Evolutionary conservation across 148 eudicot genomes (phyloP).

Genomic region (Fagopyrum homotropicum): DNA sequence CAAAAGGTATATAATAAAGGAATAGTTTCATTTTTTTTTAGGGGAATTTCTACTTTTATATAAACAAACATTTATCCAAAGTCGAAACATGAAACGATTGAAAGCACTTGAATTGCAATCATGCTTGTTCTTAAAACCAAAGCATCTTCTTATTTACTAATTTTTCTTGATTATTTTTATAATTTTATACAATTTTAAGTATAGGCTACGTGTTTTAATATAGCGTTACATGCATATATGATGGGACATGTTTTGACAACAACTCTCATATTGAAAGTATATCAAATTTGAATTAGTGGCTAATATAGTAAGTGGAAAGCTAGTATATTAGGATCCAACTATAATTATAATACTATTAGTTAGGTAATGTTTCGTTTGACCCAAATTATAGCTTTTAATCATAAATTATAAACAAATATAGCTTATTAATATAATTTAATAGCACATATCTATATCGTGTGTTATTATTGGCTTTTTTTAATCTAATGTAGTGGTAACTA

Average conservation of each 20-base stretch:
- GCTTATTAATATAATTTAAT: too few species aligned
- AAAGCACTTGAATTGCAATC: conserved; percentile 1
- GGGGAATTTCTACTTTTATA: not conserved
- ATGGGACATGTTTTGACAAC: not conserved
- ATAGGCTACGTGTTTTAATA: not conserved
- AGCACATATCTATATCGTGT: too few species aligned
- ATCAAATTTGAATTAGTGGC: not conserved
- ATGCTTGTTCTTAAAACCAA: conserved; percentile 8
- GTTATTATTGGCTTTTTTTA: too few species aligned
- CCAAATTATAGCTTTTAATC: not conserved
- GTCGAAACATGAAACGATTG: not conserved
- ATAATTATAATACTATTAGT: not conserved
- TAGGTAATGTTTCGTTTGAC: not conserved
- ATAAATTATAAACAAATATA: too few species aligned
- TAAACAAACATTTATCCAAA: conserved; percentile 5
- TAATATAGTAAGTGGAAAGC: not conserved
- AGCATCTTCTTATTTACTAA: not conserved
- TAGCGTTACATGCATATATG: not conserved
- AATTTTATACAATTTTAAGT: not conserved
- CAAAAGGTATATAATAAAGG: not conserved
- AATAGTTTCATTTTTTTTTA: not conserved
- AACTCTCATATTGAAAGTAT: not conserved
- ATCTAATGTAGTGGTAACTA: too few species aligned
- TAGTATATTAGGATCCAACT: not conserved
- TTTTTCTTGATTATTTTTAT: not conserved